A percentile compares a stretch with the other conserved stretches of the same genome.
Evolutionary conservation across 2,329 filamentous ascomycete species (phyloP).

Genomic region (Verticillium dahliae): DNA sequence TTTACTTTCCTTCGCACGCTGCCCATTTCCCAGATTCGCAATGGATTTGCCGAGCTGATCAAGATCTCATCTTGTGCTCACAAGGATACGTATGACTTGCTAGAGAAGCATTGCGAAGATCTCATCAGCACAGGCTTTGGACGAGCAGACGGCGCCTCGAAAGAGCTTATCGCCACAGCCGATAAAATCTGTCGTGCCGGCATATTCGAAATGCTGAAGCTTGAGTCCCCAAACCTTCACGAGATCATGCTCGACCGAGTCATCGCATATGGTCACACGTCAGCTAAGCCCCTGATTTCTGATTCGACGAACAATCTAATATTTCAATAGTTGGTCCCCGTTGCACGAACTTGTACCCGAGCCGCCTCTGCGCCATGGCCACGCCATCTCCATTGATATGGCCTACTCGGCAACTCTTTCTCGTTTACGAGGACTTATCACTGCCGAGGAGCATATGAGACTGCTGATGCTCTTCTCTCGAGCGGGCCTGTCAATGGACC

Average conservation of each 20-base stretch:
- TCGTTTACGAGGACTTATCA: slow-evolving; percentile 54
- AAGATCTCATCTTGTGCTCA: slow-evolving; percentile 70
- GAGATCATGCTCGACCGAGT: slow-evolving; percentile 67
- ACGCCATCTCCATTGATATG: slow-evolving; percentile 72
- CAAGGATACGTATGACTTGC: slow-evolving; percentile 56
- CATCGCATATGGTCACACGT: slow-evolving; percentile 69
- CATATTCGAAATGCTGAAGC: slow-evolving; percentile 66
- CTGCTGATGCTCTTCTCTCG: slow-evolving; percentile 63
- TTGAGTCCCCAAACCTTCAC: slow-evolving; percentile 67
- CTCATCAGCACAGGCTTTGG: slow-evolving; percentile 61
- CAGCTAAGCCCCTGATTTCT: no score
- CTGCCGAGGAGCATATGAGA: slow-evolving; percentile 52
- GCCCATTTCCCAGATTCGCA: slow-evolving; percentile 61
- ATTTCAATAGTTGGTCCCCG: slow-evolving; percentile 53
- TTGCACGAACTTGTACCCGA: slow-evolving; percentile 64
- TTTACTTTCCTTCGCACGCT: slow-evolving; percentile 66
- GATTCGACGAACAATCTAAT: neutral
- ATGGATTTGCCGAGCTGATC: slow-evolving; percentile 69
- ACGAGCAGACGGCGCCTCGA: slow-evolving; percentile 46
- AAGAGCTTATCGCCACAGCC: slow-evolving; percentile 53
- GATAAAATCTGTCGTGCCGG: slow-evolving; percentile 63
- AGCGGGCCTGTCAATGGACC: slow-evolving; percentile 66
- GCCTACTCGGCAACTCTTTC: slow-evolving; percentile 66
- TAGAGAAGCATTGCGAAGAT: slow-evolving; percentile 64
- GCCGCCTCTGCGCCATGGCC: slow-evolving; percentile 63